phyloP scores from a whole-genome alignment of 2,329 filamentous ascomycete species.

The Xylaria sp. region DNA sequence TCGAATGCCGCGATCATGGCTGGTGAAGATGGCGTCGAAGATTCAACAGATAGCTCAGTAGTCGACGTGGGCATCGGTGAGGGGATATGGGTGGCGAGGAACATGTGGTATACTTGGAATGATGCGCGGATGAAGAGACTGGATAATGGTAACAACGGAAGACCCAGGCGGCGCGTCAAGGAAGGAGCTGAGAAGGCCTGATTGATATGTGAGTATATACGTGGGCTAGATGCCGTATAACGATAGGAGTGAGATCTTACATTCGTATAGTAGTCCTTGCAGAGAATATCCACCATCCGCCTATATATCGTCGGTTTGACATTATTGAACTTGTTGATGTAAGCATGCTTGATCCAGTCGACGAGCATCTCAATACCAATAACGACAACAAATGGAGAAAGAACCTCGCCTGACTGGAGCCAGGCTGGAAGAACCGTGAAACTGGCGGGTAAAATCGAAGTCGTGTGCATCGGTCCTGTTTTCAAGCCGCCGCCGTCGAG shows the following conservation, averaged over 20 bases:
- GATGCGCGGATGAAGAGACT: conserved; percentile 94
- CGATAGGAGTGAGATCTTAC: conserved; percentile 40
- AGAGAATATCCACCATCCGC: conserved; percentile 85
- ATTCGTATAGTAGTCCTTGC: conserved; percentile 97
- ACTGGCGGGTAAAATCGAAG: conserved; percentile 78
- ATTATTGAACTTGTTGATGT: conserved; percentile 98
- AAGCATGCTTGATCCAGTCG: conserved; percentile 94
- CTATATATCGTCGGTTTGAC: conserved; percentile 86
- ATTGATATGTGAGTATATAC: conserved; percentile 3
- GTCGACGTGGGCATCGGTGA: conserved; percentile 63
- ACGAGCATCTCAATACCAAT: conserved; percentile 95
- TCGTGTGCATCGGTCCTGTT: conserved; percentile 55
- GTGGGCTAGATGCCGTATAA: background rate
- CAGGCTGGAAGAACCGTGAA: conserved; percentile 85
- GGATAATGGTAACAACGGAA: conserved; percentile 86
- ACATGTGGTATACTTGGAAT: conserved; percentile 97
- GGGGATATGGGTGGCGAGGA: conserved; percentile 79
- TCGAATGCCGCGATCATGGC: conserved; percentile 72
- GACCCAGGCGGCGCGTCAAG: conserved; percentile 78
- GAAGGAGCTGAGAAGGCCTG: conserved; percentile 88
- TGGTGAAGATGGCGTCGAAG: conserved; percentile 59
- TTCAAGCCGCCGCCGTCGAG: conserved; percentile 45
- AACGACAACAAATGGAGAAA: conserved; percentile 90
- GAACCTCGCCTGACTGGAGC: conserved; percentile 71
- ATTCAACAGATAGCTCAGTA: conserved; percentile 60